These are phyloP conservation scores for Golubevia pallescens DNA, from an alignment of 1,284 basidiomycete species.

Conservation along the genomic window DNA sequence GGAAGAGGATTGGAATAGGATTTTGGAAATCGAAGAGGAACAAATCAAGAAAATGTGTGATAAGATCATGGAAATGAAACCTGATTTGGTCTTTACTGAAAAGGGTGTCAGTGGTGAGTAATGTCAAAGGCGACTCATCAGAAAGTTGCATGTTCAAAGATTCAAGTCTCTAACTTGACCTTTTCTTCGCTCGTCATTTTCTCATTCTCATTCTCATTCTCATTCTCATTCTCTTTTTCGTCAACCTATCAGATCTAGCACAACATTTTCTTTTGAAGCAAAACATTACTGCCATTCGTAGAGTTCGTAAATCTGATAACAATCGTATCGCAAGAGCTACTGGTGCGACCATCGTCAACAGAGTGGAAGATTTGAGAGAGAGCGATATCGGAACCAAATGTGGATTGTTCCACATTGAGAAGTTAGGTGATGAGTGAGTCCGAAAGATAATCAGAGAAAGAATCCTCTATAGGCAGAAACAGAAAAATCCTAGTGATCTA, in stretches of 20 bases:
- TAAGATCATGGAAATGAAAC: constrained; percentile 89
- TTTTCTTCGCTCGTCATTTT: no score
- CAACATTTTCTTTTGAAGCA: constrained; percentile 90
- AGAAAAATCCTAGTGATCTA: no score
- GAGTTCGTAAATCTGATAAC: constrained; percentile 97
- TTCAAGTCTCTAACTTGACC: no score
- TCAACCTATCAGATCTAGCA: constrained; percentile 72
- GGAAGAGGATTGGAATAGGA: constrained; percentile 89
- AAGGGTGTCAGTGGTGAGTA: no score
- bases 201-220: no score
- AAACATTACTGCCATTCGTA: constrained; percentile 87
- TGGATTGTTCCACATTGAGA: constrained; percentile 93
- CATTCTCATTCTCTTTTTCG: not conserved
- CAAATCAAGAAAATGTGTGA: constrained; percentile 90
- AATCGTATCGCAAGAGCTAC: constrained; percentile 96
- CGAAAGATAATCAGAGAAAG: not conserved
- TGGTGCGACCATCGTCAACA: constrained; percentile 95
- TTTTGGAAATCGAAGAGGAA: constrained; percentile 95
- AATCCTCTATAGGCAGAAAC: no score
- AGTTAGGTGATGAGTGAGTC: constrained; percentile 92
- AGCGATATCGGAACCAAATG: constrained; percentile 89
- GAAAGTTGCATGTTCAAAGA: no score
- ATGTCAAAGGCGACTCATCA: no score
- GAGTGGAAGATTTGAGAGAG: constrained; percentile 91
- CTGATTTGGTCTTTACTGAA: constrained; percentile 93